Base-by-base conservation (phyloP, 2,329 filamentous ascomycete genomes). In the Rutstroemia sydowiana region DNA sequence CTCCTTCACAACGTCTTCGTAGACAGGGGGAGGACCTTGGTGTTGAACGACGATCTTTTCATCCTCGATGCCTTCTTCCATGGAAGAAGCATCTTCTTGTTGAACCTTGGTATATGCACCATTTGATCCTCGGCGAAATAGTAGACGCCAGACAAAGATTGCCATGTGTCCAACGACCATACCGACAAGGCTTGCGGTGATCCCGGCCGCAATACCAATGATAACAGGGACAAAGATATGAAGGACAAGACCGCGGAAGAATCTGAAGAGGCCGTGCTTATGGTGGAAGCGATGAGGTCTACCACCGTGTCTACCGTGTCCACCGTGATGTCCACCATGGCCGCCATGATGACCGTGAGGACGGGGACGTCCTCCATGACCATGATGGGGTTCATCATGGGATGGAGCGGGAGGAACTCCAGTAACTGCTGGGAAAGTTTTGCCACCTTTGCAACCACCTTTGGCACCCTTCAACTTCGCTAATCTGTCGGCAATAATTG, bases 161-260 rank as follows among this genome's bases (percentile, higher is more conserved):
- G 82, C 71, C 48, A 84, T 60, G 46, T 78, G 81, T 56, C 83
- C 84, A 37, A 85, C 66, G 52, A 82, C 69, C 76, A 88, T 84
- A 50, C 82, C 84, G 43, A 88, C 65, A 37, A 87, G 66, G 67
- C 84, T 85, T 57, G 84, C 81, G 28, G 75, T 74, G 50, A 88
- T 76, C 63, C 85, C 86, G 41, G 83, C 82, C 21, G 81, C 75
- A 57, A 88, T 75, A 53, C 86, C 86, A 57, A 88, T 75, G 48
- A 85, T 69, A 48, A 88, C 73, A 1, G 86, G 85, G 36, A 88
- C 72, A 44, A 88, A 66, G 41, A 89, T 75, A 55, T 84, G 79
- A 34, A 80, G 72, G 56, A 77, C 73, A 45, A 85, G 73, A 60
- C 77, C 77, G 62, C 74, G 73, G 43, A 81, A 58, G 23, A 81